Evolutionary conservation across 176 grass and related monocot genomes (phyloP), one percentile per base, ranked within the genome.

Genomic region (Oryza meridionalis): DNA sequence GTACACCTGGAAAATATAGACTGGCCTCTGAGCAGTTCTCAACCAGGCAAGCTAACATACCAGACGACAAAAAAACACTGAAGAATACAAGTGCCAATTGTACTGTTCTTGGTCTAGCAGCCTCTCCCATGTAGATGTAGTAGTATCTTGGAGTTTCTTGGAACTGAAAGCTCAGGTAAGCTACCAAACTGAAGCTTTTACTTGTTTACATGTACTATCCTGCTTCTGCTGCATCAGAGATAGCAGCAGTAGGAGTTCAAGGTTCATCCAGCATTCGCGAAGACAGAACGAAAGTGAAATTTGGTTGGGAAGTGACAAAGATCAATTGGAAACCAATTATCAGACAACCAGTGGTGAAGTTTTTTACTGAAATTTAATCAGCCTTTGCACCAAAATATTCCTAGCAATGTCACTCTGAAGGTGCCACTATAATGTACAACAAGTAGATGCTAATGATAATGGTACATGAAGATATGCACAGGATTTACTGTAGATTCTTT

Each of bases 31-130:
- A 11, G 69, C 58, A 45, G 47, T 68, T 69, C 33, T 25, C 35
- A 67, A 21, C 26, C 25, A 32, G 10, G 25, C 71, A 81, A 33
- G 70, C 72, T 58, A 68, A 68, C 44, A 0, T 26, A 19, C 43
- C 45, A 73, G 33, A 14, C 21, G 61, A 61, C 77, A 76, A 69
- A 40, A 7, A 40, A 45, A 42, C 16, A 75, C 37, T 59, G 33
- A 69, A 76, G 78, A 76, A 69, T 42, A 69, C 70, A 74, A 81
- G 35, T 68, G 46, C 12, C 19, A 61, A 44, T 81, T 81, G 71
- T 69, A 76, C 63, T 50, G 59, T 24, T 21, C 77, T 38, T 66
- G 59, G 11, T 74, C 21, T 40, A 67, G 58, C 6, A 26, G 43
- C 67, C 72, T 33, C 63, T 46, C 16, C 61, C 40, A 46, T 19